Percentiles rank a stretch among this genome's conserved stretches.
Conservation (phyloP, 2,329 filamentous ascomycete species). For the Boeremia lycopersici region DNA sequence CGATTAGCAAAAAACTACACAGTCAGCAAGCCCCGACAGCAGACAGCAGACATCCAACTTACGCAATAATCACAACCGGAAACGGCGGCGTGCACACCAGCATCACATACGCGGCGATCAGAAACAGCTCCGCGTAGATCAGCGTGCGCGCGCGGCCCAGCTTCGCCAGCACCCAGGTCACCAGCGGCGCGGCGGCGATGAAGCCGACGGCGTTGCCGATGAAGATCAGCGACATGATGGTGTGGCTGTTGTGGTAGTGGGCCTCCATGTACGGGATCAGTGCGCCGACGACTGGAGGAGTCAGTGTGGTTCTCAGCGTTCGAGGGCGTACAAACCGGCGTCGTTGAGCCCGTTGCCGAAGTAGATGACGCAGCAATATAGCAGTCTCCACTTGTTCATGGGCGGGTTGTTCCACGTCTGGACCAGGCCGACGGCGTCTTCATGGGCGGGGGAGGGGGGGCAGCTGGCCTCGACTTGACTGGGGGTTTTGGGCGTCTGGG, state of each 20-base stretch:
- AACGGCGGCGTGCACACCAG: conserved; percentile 74
- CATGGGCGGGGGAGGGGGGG: conserved; percentile 53
- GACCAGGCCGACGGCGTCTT: conserved; percentile 54
- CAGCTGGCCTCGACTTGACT: conserved; percentile 61
- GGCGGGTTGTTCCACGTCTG: conserved; percentile 63
- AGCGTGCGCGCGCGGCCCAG: conserved; percentile 71
- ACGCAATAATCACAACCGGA: conserved; percentile 64
- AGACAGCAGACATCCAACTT: conserved; percentile 17
- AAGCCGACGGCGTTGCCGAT: conserved; percentile 78
- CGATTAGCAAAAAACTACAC: conserved; percentile 69
- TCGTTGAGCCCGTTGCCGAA: conserved; percentile 77
- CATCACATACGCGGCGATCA: conserved; percentile 67
- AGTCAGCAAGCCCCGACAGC: conserved; percentile 14
- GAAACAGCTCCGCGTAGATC: conserved; percentile 62
- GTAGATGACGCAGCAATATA: conserved; percentile 68
- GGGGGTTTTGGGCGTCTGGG: conserved; percentile 40
- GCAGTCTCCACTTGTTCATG: conserved; percentile 73
- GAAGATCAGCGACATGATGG: conserved; percentile 81
- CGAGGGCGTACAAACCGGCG: conserved; percentile 52
- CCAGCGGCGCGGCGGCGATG: conserved; percentile 71
- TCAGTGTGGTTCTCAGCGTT: conserved; percentile 12
- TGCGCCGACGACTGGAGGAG: conserved; percentile 65
- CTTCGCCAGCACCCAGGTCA: conserved; percentile 66
- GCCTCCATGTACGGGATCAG: conserved; percentile 81
- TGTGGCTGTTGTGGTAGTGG: conserved; percentile 78